These are phyloP conservation scores for Aureobasidium sp. DNA, from an alignment of 2,329 filamentous ascomycete species.

Conservation along the genomic window DNA sequence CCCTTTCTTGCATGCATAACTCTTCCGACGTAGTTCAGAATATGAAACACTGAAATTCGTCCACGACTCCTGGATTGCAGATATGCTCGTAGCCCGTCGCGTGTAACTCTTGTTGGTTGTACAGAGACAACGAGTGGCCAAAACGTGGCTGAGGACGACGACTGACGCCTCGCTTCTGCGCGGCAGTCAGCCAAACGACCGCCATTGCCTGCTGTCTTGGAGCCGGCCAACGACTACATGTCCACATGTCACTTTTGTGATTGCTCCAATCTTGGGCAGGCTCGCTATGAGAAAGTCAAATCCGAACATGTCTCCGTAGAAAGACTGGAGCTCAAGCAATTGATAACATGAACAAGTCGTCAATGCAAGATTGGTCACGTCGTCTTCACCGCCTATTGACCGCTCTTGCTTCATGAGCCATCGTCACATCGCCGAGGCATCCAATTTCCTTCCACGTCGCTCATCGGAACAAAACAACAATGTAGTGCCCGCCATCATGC, in stretches of 20 bases:
- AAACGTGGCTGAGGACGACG: constrained; percentile 8
- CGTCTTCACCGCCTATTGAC: constrained; percentile 8
- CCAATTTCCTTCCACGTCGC: not conserved
- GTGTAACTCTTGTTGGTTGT: constrained; percentile 5
- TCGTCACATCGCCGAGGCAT: not conserved
- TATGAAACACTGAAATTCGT: not conserved
- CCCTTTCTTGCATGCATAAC: not conserved
- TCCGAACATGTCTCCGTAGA: not conserved
- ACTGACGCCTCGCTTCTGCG: not conserved
- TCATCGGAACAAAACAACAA: not conserved
- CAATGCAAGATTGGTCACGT: not conserved
- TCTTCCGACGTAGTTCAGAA: not conserved
- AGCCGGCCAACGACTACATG: not conserved
- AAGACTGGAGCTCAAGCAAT: not conserved
- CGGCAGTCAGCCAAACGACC: not conserved
- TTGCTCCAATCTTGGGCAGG: not conserved
- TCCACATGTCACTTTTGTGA: constrained; percentile 5
- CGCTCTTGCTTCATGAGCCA: not conserved
- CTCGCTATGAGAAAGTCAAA: not conserved
- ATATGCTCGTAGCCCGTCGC: not conserved
- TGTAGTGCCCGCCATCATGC: not conserved
- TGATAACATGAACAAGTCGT: not conserved
- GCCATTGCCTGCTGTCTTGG: not conserved
- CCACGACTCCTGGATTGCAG: not conserved
- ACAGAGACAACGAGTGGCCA: not conserved